These are phyloP conservation scores for Kazachstania bromeliacearum DNA, from an alignment of 805 yeast genomes.

Conservation along the genomic window DNA sequence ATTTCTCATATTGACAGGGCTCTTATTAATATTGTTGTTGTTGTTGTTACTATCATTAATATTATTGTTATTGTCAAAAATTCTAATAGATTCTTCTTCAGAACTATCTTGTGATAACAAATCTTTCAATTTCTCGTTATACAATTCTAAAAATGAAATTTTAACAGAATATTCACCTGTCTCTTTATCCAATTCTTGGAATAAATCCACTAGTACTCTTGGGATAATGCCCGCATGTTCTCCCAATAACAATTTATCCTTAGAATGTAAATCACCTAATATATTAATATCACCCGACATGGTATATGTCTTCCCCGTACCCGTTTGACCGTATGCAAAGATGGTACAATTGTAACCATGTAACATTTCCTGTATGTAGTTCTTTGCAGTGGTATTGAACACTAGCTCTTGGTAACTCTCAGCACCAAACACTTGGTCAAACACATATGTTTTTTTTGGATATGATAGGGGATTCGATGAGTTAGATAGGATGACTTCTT, in stretches of 20 bases:
- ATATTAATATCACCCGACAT: conserved; percentile 60
- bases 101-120: conserved; percentile 36
- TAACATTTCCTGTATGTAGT: conserved; percentile 51
- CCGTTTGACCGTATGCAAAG: conserved; percentile 84
- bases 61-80: conserved; percentile 37
- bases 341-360: conserved; percentile 70
- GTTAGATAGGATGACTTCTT: conserved; percentile 33
- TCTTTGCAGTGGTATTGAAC: conserved; percentile 54
- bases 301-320: conserved; percentile 72
- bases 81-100: conserved; percentile 36
- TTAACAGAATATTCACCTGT: conserved; percentile 53
- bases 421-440: conserved; percentile 75
- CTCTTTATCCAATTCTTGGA: conserved; percentile 36
- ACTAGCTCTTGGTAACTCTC: conserved; percentile 64
- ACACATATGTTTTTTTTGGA: conserved; percentile 45
- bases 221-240: conserved; percentile 58
- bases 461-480: conserved; percentile 11
- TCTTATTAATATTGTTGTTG: background rate
- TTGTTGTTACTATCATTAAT: conserved; percentile 2
- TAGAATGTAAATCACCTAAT: conserved; percentile 27
- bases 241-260: conserved; percentile 22
- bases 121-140: conserved; percentile 73
- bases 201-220: conserved; percentile 46
- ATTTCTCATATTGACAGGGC: background rate
- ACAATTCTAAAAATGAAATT: conserved; percentile 68